Percentiles rank a stretch among this genome's conserved stretches.
These are phyloP conservation scores for Castanea crenata DNA, from an alignment of 306 rosid species.

Conservation along the genomic window DNA sequence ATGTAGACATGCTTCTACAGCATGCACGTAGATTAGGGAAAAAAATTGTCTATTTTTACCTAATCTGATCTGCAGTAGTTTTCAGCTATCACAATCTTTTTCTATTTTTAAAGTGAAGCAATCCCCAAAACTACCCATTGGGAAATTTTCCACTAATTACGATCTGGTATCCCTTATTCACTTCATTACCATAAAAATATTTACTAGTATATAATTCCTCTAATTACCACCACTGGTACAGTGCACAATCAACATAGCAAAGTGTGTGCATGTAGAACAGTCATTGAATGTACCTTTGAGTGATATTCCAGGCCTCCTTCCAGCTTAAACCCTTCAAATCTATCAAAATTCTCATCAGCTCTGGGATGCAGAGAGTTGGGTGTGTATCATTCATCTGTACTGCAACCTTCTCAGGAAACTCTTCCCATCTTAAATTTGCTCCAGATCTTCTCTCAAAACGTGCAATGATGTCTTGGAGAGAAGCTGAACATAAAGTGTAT, in stretches of 20 bases:
- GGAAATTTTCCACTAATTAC: not conserved
- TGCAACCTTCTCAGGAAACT: slow-evolving; percentile 89
- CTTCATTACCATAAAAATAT: not conserved
- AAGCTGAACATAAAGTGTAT: slow-evolving; percentile 93
- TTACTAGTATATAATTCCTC: not conserved
- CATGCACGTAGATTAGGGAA: not conserved
- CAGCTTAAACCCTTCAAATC: slow-evolving; percentile 85
- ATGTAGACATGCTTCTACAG: not conserved
- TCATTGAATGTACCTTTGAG: slow-evolving; percentile 59
- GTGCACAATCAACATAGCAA: slow-evolving; percentile 8
- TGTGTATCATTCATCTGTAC: slow-evolving; percentile 99
- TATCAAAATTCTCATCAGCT: slow-evolving; percentile 80
- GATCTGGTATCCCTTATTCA: not conserved
- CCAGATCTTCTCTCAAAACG: slow-evolving; percentile 91
- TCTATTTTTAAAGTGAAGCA: no score
- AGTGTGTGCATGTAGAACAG: slow-evolving; percentile 10
- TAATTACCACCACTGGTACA: not conserved
- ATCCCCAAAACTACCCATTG: no score
- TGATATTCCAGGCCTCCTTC: slow-evolving; percentile 94
- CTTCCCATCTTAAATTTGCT: slow-evolving; percentile 65
- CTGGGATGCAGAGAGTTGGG: slow-evolving; percentile 99
- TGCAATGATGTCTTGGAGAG: slow-evolving; percentile 94
- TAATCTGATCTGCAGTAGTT: not conserved
- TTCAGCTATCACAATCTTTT: no score
- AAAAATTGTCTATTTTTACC: no score